Conservation (phyloP, 192 early-diverging fungal genomes). For the Pecoramyces ruminantium region DNA sequence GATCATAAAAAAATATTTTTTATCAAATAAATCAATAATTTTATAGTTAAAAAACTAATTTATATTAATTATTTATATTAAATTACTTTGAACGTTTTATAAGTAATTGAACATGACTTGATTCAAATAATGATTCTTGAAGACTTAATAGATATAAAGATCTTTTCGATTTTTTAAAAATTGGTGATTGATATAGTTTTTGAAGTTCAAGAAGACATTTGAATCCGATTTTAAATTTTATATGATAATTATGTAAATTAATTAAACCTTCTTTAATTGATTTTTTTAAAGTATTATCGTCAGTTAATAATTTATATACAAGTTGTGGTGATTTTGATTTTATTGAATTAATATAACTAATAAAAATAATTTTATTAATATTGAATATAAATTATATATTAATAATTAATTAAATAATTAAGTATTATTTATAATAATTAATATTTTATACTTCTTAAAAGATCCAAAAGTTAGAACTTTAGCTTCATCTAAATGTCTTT, state of each 20-base stretch:
- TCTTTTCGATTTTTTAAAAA: not conserved
- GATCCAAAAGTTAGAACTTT: not conserved
- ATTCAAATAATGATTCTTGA: not conserved
- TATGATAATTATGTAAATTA: not conserved
- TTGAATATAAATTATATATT: no score
- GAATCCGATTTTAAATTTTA: not conserved
- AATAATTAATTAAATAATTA: no score
- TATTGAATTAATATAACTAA: not conserved
- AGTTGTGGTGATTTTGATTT: not conserved
- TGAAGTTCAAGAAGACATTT: not conserved
- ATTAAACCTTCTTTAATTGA: not conserved
- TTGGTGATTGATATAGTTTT: not conserved
- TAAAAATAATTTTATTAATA: no score
- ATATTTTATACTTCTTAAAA: not conserved
- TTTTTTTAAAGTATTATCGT: not conserved
- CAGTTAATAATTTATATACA: not conserved
- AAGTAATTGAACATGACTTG: not conserved
- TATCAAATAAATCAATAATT: no score
- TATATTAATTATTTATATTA: no score
- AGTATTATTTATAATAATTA: not conserved
- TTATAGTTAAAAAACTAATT: no score
- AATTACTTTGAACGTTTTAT: not conserved
- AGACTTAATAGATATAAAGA: not conserved
- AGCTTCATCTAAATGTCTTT: not conserved
- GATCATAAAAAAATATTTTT: no score